phyloP scores from a whole-genome alignment of 2,329 filamentous ascomycete species.

The Arthroderma sp. region DNA sequence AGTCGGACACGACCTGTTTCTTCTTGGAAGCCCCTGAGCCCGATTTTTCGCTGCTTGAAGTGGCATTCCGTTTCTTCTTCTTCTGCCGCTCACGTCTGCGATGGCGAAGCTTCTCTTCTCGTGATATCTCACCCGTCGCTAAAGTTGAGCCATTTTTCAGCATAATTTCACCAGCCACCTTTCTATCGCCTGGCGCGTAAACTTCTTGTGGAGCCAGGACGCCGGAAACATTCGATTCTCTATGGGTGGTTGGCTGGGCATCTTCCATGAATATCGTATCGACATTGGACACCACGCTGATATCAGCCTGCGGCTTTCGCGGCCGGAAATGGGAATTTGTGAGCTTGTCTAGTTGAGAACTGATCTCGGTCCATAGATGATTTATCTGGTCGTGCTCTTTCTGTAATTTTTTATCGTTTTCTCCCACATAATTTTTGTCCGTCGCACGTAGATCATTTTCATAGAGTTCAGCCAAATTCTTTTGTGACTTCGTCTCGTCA shows the following conservation, averaged over 20 bases:
- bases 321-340: slow-evolving; percentile 94
- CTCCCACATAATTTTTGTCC: slow-evolving; percentile 69
- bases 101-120: slow-evolving; percentile 68
- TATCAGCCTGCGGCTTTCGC: slow-evolving; percentile 63
- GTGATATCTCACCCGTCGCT: slow-evolving; percentile 70
- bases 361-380: slow-evolving; percentile 68
- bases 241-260: slow-evolving; percentile 70
- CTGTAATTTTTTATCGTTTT: slow-evolving; percentile 66
- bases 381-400: slow-evolving; percentile 76
- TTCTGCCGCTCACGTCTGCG: slow-evolving; percentile 76
- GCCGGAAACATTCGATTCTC: slow-evolving; percentile 43
- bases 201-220: slow-evolving; percentile 89
- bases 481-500: slow-evolving; percentile 74
- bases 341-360: slow-evolving; percentile 69
- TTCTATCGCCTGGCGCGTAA: slow-evolving; percentile 65
- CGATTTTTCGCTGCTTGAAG: slow-evolving; percentile 34
- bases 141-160: slow-evolving; percentile 65
- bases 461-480: slow-evolving; percentile 83
- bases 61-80: slow-evolving; percentile 42
- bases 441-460: slow-evolving; percentile 72
- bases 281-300: slow-evolving; percentile 80
- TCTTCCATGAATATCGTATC: slow-evolving; percentile 94
- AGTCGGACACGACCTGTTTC: slow-evolving; percentile 47
- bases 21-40: slow-evolving; percentile 31
- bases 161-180: slow-evolving; percentile 55